phyloP scores from a whole-genome alignment of 2,329 filamentous ascomycete genomes.

The Pochonia chlamydosporia region DNA sequence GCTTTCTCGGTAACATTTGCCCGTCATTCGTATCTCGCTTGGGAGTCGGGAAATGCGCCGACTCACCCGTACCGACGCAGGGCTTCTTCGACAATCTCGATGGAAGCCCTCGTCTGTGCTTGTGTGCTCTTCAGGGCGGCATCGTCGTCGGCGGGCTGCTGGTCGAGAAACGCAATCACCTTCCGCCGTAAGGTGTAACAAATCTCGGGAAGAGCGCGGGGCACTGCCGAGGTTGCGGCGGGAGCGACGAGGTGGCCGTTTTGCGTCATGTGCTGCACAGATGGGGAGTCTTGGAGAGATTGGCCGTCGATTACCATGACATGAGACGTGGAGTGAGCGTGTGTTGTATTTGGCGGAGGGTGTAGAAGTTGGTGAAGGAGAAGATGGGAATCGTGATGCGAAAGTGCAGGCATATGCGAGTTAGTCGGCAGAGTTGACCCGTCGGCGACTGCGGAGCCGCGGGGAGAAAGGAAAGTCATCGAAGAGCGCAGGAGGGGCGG shows the following conservation, averaged over 20 bases:
- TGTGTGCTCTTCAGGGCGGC: constrained; percentile 61
- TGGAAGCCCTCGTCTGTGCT: constrained; percentile 64
- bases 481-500: background rate
- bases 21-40: constrained; percentile 3
- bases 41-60: too few species aligned
- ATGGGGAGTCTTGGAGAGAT: background rate
- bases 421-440: too few species aligned
- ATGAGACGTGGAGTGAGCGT: background rate
- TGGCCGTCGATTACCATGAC: constrained; percentile 1
- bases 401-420: too few species aligned
- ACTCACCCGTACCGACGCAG: constrained; percentile 68
- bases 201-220: constrained; percentile 24
- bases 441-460: background rate
- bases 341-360: background rate
- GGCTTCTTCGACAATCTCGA: constrained; percentile 70
- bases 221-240: constrained; percentile 2
- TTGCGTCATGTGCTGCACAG: constrained; percentile 6
- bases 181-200: constrained; percentile 51
- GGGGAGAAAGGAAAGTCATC: constrained; percentile 2
- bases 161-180: constrained; percentile 60
- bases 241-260: constrained; percentile 6
- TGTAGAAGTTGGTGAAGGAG: background rate
- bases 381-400: background rate
- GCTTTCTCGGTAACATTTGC: constrained; percentile 7
- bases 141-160: constrained; percentile 47